phyloP scores from a whole-genome alignment of 192 early-diverging fungal species.

The Coemansia sp. region DNA sequence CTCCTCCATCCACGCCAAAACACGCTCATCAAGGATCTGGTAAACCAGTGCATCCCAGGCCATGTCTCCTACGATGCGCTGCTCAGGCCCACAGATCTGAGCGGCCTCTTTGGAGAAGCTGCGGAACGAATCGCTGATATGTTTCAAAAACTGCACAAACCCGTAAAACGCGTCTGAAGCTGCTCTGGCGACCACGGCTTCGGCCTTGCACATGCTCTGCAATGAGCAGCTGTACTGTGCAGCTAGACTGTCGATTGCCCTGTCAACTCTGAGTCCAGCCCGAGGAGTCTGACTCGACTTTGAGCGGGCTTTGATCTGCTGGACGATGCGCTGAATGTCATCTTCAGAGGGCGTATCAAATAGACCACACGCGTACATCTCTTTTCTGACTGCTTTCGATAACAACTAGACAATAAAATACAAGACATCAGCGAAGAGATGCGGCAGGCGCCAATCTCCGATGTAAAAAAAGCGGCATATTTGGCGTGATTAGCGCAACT shows the following conservation, averaged over 20 bases:
- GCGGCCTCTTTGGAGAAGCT: background rate
- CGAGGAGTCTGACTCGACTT: background rate
- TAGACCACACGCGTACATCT: background rate
- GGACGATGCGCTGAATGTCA: constrained; percentile 9
- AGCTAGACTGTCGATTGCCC: constrained; percentile 9
- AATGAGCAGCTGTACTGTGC: constrained; percentile 3
- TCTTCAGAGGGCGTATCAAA: background rate
- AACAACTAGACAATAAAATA: background rate
- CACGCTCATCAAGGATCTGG: constrained; percentile 1
- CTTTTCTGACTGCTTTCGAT: background rate
- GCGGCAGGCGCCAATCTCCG: background rate
- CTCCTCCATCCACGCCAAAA: constrained; percentile 12
- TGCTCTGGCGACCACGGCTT: background rate
- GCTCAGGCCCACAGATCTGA: background rate
- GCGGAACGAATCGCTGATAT: background rate
- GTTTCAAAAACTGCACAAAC: constrained; percentile 2
- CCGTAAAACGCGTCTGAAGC: background rate
- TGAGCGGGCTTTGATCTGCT: constrained; percentile 18
- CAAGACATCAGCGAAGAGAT: background rate
- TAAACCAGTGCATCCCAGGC: constrained; percentile 34
- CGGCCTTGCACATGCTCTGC: background rate
- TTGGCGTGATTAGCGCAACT: background rate
- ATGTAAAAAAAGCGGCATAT: background rate
- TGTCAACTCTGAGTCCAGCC: background rate
- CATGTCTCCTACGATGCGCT: background rate